Conservation (phyloP, 2,329 filamentous ascomycete genomes). For the Nannizzia gypsea region DNA sequence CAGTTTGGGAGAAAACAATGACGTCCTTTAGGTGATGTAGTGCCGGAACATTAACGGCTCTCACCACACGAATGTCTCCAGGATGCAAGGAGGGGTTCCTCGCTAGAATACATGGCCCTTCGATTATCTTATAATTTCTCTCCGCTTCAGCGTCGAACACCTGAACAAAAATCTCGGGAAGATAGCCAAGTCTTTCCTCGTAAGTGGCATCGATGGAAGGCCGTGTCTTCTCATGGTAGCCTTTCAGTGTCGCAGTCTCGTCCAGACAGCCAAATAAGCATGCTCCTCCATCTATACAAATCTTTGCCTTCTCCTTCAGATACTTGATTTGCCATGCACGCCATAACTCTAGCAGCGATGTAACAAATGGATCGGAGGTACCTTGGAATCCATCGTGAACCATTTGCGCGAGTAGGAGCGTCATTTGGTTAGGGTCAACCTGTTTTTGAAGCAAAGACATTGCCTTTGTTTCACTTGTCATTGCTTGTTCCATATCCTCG, state of each 20-base stretch:
- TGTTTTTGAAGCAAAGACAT: conserved; percentile 57
- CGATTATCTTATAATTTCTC: conserved; percentile 51
- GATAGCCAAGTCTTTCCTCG: conserved; percentile 37
- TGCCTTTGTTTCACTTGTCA: conserved; percentile 54
- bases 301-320: conserved; percentile 83
- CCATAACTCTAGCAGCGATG: conserved; percentile 72
- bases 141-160: conserved; percentile 48
- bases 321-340: conserved; percentile 77
- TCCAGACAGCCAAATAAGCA: conserved; percentile 84
- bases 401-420: conserved; percentile 61
- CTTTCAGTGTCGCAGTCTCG: conserved; percentile 63
- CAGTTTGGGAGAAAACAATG: conserved; percentile 72
- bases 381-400: conserved; percentile 69
- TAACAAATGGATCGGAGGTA: conserved; percentile 64
- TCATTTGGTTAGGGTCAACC: conserved; percentile 76
- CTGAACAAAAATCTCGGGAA: conserved; percentile 86
- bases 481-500: conserved; percentile 54
- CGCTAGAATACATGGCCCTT: conserved; percentile 70
- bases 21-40: conserved; percentile 71
- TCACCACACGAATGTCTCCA: conserved; percentile 79
- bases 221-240: conserved; percentile 49
- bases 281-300: conserved; percentile 68
- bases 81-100: conserved; percentile 90
- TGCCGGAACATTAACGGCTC: conserved; percentile 62
- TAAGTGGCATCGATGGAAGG: conserved; percentile 20